A percentile compares a stretch with the other conserved stretches of the same genome.
Evolutionary conservation across 2,329 filamentous ascomycete genomes (phyloP).

Genomic region (Stagonosporopsis tanaceti): DNA sequence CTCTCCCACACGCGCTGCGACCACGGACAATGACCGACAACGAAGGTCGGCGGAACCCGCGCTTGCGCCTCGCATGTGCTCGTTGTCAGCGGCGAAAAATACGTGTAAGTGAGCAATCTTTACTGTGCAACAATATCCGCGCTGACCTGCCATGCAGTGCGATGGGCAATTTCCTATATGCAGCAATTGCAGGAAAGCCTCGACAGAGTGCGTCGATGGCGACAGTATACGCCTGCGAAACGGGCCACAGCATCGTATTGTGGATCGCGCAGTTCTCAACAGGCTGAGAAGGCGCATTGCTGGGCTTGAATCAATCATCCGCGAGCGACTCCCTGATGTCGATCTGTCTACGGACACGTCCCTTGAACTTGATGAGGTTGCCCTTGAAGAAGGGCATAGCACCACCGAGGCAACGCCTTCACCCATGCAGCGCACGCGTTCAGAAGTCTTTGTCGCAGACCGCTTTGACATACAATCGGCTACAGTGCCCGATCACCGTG

Average conservation of each 20-base stretch:
- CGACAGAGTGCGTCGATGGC: constrained; percentile 21
- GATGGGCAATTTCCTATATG: constrained; percentile 22
- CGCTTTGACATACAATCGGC: background rate
- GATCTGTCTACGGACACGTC: constrained; percentile 1
- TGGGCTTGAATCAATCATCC: constrained; percentile 25
- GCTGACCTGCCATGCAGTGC: constrained; percentile 12
- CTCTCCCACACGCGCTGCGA: background rate
- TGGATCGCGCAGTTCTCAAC: background rate
- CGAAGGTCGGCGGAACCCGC: constrained; percentile 14
- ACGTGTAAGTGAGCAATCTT: constrained; percentile 14
- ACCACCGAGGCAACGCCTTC: background rate
- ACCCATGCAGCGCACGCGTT: background rate
- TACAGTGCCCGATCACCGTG: constrained; percentile 6
- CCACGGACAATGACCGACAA: background rate
- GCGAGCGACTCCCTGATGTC: constrained; percentile 19
- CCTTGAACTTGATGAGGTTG: background rate
- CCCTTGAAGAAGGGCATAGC: background rate
- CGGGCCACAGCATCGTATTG: background rate
- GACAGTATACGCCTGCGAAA: constrained; percentile 20
- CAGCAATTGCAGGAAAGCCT: constrained; percentile 22
- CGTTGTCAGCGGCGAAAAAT: constrained; percentile 26
- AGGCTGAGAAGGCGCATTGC: constrained; percentile 15
- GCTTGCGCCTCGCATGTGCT: constrained; percentile 23
- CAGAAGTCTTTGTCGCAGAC: background rate
- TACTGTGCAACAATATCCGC: too few relatives aligned